Percentiles rank a stretch among this genome's conserved stretches.
Conservation (phyloP, 768 basidiomycete genomes). For the Melanogaster broomeanus region DNA sequence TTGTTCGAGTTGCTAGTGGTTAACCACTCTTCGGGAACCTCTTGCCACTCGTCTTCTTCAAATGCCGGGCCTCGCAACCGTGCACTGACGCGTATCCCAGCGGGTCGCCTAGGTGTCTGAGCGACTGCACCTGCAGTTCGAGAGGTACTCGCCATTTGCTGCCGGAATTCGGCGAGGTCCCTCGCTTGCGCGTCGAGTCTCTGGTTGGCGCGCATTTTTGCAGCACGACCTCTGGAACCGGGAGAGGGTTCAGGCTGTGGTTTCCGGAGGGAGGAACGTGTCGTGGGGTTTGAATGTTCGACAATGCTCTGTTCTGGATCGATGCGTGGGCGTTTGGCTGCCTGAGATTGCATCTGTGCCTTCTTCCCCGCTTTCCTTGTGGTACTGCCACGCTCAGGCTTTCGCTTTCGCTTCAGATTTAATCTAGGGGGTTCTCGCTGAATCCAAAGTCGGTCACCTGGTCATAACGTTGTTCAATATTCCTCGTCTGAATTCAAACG, state of each 20-base stretch:
- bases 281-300: slow-evolving; percentile 6
- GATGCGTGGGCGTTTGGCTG: slow-evolving; percentile 29
- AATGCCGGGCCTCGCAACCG: slow-evolving; percentile 55
- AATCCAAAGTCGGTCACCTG: slow-evolving; percentile 85
- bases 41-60: slow-evolving; percentile 74
- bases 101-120: slow-evolving; percentile 30
- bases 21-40: slow-evolving; percentile 76
- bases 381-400: slow-evolving; percentile 36
- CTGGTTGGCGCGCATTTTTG: slow-evolving; percentile 71
- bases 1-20: slow-evolving; percentile 18
- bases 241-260: slow-evolving; percentile 17
- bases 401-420: slow-evolving; percentile 43
- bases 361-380: slow-evolving; percentile 19
- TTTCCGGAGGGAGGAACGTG: slow-evolving; percentile 16
- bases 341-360: slow-evolving; percentile 12
- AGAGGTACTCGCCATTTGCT: slow-evolving; percentile 36
- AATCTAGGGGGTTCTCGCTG: slow-evolving; percentile 67
- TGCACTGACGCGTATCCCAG: slow-evolving; percentile 67
- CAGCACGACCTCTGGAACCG: slow-evolving; percentile 55
- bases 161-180: slow-evolving; percentile 63
- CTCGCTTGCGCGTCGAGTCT: slow-evolving; percentile 70
- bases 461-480: slow-evolving; percentile 1
- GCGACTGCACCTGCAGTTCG: slow-evolving; percentile 9
- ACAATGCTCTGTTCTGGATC: slow-evolving; percentile 1
- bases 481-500: neutral